Percentiles rank a stretch among this genome's conserved stretches.
These are phyloP conservation scores for Rhizopus microsporus DNA, from an alignment of 371 early-diverging fungal genomes.

Conservation along the genomic window DNA sequence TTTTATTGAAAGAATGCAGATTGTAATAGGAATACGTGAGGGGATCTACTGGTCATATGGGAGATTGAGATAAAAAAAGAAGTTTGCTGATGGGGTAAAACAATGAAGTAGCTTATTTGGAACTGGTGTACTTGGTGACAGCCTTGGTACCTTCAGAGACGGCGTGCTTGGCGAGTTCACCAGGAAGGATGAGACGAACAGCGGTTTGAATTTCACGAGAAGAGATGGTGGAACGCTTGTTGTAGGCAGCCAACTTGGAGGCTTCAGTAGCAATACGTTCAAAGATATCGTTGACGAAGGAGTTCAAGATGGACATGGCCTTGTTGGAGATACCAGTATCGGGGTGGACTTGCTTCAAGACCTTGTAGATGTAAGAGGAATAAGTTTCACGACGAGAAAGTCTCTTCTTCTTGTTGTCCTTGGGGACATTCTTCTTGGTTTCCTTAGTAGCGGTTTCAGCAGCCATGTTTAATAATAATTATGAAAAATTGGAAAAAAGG, in stretches of 20 bases:
- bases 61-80: not conserved
- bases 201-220: conserved; percentile 96
- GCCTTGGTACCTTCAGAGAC: conserved; percentile 98
- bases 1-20: not conserved
- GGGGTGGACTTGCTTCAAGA: conserved; percentile 97
- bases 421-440: conserved; percentile 20
- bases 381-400: conserved; percentile 85
- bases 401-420: conserved; percentile 24
- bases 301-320: conserved; percentile 98
- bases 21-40: not conserved
- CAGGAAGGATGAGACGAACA: conserved; percentile 92
- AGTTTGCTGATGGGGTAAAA: not conserved
- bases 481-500: conserved; percentile 13
- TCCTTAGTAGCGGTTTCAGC: conserved; percentile 54
- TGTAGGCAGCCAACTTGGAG: conserved; percentile 92
- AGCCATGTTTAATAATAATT: conserved; percentile 22
- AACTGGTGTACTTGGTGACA: conserved; percentile 94
- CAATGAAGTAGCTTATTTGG: conserved; percentile 39
- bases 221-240: conserved; percentile 94
- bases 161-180: conserved; percentile 97
- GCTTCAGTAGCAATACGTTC: conserved; percentile 91
- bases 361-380: conserved; percentile 96
- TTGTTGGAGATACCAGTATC: conserved; percentile 98
- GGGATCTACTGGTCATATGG: not conserved
- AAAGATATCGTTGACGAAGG: conserved; percentile 97